Evolutionary conservation across 306 rosid species (phyloP), one percentile per base, ranked within the genome.

Genomic region (Pyrus pyrifolia): DNA sequence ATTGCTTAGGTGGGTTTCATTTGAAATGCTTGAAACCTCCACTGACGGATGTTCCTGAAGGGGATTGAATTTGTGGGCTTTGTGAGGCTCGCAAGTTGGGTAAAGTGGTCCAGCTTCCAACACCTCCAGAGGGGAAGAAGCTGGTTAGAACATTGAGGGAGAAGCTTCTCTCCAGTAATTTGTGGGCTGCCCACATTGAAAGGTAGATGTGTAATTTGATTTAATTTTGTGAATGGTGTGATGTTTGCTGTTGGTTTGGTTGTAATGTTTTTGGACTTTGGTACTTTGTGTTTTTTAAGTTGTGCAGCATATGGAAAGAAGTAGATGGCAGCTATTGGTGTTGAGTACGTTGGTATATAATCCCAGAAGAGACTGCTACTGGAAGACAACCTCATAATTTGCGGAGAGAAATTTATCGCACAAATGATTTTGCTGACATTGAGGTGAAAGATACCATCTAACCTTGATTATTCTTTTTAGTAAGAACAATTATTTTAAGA

Each of bases 351-450:
- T 95, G 97, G 97, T 95, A 88, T 82, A 77, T 78, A 42, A 95
- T 95, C 70, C 98, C 98, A 7, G 96, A 92, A 76, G 98, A 90
- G 92, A 95, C 97, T 73, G 83, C 91, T 17, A 81, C 81, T 62
- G 98, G 98, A 74, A 81, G 98, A 80, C 98, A 95, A 60, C 81
- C 98, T 1, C 98, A 92, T 85, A 95, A 90, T 80, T 84, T 95
- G 83, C 81, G 85, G 77, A 89, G 97, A 83, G 98, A 95, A 89
- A 85, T 95, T 42, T 95, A 95, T 83, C 85, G 81, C 23, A 84
- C 97, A 4, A 95, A 90, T 61, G 98, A 95, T 55, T 88, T 82
- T 78, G 86, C 97, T 35, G 93, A 89, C 74, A 90, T 92, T 64
- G 98, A 95, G 98, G 98, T 92, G 64, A 70, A 57, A 14, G 0